Percentiles rank a stretch among this genome's conserved stretches.
phyloP scores from a whole-genome alignment of 345 rosid genomes.

The Lepidium sativum region DNA sequence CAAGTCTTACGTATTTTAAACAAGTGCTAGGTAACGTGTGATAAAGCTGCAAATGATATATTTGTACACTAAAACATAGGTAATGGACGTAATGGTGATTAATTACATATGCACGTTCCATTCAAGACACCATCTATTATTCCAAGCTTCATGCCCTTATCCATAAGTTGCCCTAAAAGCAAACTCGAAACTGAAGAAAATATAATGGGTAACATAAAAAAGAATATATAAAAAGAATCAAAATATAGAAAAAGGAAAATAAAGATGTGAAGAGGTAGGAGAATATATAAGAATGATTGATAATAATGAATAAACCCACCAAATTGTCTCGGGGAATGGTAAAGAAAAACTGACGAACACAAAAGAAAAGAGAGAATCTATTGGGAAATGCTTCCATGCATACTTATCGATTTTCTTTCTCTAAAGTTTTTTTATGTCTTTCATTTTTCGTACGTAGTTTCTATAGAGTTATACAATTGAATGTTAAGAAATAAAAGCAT shows the following conservation, averaged over 20 bases:
- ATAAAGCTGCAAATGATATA: background rate
- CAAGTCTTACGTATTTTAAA: background rate
- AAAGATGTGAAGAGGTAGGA: background rate
- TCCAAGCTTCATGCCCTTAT: conserved; percentile 2
- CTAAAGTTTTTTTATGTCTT: background rate
- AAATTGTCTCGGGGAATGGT: conserved; percentile 60
- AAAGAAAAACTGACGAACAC: conserved; percentile 66
- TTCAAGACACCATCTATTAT: background rate
- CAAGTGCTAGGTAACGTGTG: background rate
- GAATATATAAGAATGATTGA: conserved; percentile 1
- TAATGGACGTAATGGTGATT: background rate
- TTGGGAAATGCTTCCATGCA: conserved; percentile 62
- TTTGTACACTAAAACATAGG: background rate
- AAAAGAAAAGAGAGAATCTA: conserved; percentile 36
- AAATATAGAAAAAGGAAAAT: background rate
- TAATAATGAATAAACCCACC: conserved; percentile 26
- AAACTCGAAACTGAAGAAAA: background rate
- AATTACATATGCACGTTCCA: background rate
- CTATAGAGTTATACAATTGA: background rate
- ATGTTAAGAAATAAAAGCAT: too few relatives aligned
- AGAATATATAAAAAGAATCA: background rate
- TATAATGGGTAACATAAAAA: background rate
- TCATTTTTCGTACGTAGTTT: background rate
- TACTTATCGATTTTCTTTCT: background rate
- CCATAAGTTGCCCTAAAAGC: background rate